Evolutionary conservation across 2,329 filamentous ascomycete genomes (phyloP).

Genomic region (Botrytis pseudocinerea): DNA sequence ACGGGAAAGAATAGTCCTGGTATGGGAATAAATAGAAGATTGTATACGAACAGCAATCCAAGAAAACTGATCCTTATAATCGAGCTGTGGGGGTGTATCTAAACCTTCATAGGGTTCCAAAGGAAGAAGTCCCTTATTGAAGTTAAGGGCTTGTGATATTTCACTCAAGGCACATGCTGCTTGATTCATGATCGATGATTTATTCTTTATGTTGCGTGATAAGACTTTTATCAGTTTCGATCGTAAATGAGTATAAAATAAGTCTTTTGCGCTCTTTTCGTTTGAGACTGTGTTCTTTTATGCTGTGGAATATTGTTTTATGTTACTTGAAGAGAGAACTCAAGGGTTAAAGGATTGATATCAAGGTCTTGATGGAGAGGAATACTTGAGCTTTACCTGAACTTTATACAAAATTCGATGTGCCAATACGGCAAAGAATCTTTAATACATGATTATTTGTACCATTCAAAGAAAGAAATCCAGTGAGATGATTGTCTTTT

Average conservation of each 20-base stretch:
- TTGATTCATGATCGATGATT: background rate
- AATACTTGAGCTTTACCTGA: background rate
- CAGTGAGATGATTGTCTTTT: background rate
- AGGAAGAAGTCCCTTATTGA: background rate
- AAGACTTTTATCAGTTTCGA: background rate
- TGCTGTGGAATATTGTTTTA: too few species aligned
- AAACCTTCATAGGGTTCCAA: background rate
- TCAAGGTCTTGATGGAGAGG: background rate
- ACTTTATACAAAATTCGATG: background rate
- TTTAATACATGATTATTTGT: background rate
- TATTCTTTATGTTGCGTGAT: background rate
- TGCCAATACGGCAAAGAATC: background rate
- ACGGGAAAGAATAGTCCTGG: background rate
- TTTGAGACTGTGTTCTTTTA: background rate
- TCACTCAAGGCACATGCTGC: background rate
- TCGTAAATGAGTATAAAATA: background rate
- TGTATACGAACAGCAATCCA: background rate
- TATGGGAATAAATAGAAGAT: too few species aligned
- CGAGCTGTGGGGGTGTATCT: background rate
- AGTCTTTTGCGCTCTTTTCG: rapidly evolving
- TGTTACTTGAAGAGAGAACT: background rate
- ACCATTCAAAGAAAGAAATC: background rate
- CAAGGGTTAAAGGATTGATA: background rate
- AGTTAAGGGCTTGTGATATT: background rate
- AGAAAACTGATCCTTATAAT: background rate